phyloP scores from a whole-genome alignment of 495 filamentous ascomycete species.

The Neurospora sp. region DNA sequence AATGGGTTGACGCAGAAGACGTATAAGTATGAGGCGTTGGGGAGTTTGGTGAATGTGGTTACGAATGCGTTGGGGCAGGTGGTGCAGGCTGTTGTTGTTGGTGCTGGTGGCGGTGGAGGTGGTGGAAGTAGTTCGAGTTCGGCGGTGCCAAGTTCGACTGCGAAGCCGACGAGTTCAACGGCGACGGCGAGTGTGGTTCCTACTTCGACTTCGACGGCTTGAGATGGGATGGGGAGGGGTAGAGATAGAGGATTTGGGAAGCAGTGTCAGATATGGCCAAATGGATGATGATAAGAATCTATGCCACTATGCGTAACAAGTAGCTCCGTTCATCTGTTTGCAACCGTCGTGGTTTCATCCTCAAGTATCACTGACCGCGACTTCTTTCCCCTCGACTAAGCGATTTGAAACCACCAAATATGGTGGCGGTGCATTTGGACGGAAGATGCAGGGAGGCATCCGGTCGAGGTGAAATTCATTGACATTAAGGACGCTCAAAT shows the following conservation, averaged over 20 bases:
- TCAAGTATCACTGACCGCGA: too few species aligned
- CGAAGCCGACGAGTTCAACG: slow-evolving; percentile 8
- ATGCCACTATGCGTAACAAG: too few species aligned
- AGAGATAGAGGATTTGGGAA: not conserved
- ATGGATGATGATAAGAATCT: too few species aligned
- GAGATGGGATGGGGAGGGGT: not conserved
- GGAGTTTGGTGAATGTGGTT: slow-evolving; percentile 47
- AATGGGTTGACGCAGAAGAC: slow-evolving; percentile 44
- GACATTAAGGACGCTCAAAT: not conserved
- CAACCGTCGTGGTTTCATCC: not conserved
- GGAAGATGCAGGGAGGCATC: not conserved
- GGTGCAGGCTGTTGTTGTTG: slow-evolving; percentile 43
- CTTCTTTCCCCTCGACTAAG: too few species aligned
- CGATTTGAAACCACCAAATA: too few species aligned
- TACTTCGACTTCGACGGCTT: not conserved
- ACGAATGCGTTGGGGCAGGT: slow-evolving; percentile 46
- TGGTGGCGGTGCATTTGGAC: too few species aligned
- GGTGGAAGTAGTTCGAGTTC: not conserved
- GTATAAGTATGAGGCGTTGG: slow-evolving; percentile 40
- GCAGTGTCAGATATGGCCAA: too few species aligned
- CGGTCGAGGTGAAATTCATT: not conserved
- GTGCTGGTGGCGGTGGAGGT: slow-evolving; percentile 6
- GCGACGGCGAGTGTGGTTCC: not conserved
- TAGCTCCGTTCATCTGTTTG: not conserved
- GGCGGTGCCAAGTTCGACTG: not conserved